Conservation (phyloP, 768 basidiomycete species). For the Dioszegia hungarica region DNA sequence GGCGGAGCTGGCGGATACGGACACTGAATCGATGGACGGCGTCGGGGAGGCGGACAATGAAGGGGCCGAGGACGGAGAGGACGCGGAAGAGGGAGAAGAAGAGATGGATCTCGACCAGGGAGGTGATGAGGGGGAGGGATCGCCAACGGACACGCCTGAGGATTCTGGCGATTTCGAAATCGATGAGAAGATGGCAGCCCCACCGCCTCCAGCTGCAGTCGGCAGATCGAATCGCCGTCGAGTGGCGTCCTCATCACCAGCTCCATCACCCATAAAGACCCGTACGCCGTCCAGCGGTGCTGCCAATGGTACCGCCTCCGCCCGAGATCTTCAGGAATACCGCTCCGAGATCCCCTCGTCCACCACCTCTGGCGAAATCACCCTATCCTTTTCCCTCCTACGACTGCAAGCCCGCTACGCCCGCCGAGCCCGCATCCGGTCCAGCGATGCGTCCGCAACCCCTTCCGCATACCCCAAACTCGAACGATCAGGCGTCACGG, state of each 20-base stretch:
- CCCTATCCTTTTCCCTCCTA: constrained; percentile 50
- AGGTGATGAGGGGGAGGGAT: not conserved
- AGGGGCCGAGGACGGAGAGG: constrained; percentile 6
- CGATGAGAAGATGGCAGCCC: too few relatives aligned
- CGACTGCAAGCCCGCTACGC: constrained; percentile 33
- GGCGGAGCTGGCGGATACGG: too few relatives aligned
- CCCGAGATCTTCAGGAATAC: constrained; percentile 4
- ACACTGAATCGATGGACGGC: too few relatives aligned
- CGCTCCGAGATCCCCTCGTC: constrained; percentile 29
- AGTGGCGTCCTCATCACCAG: not conserved
- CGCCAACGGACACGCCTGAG: too few relatives aligned
- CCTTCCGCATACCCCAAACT: constrained; percentile 23
- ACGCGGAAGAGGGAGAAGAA: not conserved
- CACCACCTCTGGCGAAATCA: constrained; percentile 27
- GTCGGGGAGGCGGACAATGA: not conserved
- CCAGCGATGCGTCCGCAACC: constrained; percentile 19
- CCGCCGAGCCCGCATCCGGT: not conserved
- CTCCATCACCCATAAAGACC: not conserved
- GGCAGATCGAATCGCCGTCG: not conserved
- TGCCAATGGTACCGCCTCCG: not conserved
- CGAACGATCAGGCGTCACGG: constrained; percentile 14
- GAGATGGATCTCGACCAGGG: not conserved
- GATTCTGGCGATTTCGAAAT: too few relatives aligned
- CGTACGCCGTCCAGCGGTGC: not conserved
- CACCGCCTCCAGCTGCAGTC: not conserved